These are phyloP conservation scores for Aureobasidium sp. DNA, from an alignment of 2,329 filamentous ascomycete species.

Conservation along the genomic window DNA sequence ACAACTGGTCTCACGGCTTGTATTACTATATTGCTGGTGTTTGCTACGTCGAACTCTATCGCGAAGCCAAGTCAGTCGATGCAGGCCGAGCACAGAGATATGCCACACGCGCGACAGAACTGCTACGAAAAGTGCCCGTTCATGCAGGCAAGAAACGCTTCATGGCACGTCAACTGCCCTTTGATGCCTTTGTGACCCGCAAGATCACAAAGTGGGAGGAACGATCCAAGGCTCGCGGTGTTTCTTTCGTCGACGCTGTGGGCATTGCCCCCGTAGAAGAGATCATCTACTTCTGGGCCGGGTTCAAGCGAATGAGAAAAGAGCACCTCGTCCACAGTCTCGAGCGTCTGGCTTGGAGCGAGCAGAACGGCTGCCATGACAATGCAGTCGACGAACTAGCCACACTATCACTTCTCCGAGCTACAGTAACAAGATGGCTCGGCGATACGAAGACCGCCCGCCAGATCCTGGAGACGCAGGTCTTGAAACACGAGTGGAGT, in stretches of 20 bases:
- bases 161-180: slow-evolving; percentile 80
- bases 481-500: slow-evolving; percentile 51
- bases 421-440: slow-evolving; percentile 57
- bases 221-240: slow-evolving; percentile 56
- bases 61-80: slow-evolving; percentile 43
- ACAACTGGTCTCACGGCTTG: slow-evolving; percentile 82
- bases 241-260: slow-evolving; percentile 69
- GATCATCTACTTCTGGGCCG: slow-evolving; percentile 93
- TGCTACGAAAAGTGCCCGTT: slow-evolving; percentile 62
- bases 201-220: slow-evolving; percentile 87
- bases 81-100: slow-evolving; percentile 26
- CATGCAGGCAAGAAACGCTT: slow-evolving; percentile 80
- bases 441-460: slow-evolving; percentile 53
- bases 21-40: slow-evolving; percentile 84
- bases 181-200: slow-evolving; percentile 75
- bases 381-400: slow-evolving; percentile 53
- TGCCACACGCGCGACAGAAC: slow-evolving; percentile 50
- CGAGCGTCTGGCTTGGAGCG: slow-evolving; percentile 37
- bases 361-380: slow-evolving; percentile 47
- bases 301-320: slow-evolving; percentile 67
- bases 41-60: slow-evolving; percentile 74
- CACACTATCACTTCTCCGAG: slow-evolving; percentile 57
- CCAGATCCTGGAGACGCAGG: slow-evolving; percentile 49
- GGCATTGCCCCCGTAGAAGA: slow-evolving; percentile 76
- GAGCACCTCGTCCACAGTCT: slow-evolving; percentile 52